A percentile compares a stretch with the other conserved stretches of the same genome.
These are phyloP conservation scores for Mucor ambiguus DNA, from an alignment of 371 early-diverging fungal species.

Conservation along the genomic window DNA sequence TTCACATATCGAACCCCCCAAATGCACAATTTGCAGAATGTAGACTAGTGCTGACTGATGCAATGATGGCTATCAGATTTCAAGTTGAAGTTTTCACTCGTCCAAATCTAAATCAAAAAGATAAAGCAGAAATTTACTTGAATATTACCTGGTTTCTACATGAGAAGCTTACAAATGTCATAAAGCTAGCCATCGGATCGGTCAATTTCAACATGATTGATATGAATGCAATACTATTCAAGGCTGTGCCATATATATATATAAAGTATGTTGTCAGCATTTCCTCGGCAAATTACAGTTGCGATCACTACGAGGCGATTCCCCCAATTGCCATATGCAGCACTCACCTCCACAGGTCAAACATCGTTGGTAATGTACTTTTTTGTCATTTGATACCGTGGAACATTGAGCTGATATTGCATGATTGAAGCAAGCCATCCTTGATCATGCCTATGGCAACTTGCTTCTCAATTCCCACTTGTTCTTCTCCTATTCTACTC, in stretches of 20 bases:
- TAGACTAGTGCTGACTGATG: not conserved
- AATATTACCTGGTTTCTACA: not conserved
- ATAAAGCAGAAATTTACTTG: not conserved
- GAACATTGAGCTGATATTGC: too few species aligned
- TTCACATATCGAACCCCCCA: not conserved
- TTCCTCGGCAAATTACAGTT: not conserved
- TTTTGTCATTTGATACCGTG: too few species aligned
- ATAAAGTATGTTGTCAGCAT: not conserved
- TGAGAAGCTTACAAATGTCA: not conserved
- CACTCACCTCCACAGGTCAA: too few species aligned
- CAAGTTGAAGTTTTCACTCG: not conserved
- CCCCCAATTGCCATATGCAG: too few species aligned
- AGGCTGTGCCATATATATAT: too few species aligned
- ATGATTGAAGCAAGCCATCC: too few species aligned
- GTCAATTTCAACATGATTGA: too few species aligned
- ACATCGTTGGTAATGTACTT: too few species aligned
- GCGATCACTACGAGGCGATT: not conserved
- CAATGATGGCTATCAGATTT: not conserved
- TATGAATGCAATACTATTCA: not conserved
- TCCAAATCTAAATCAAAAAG: not conserved
- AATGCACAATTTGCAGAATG: not conserved
- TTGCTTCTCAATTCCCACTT: too few species aligned
- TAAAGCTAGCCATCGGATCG: too few species aligned
- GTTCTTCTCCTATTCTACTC: too few species aligned
- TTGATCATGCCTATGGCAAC: too few species aligned